Conservation (phyloP, 768 basidiomycete species). For the Amanita molliuscula region DNA sequence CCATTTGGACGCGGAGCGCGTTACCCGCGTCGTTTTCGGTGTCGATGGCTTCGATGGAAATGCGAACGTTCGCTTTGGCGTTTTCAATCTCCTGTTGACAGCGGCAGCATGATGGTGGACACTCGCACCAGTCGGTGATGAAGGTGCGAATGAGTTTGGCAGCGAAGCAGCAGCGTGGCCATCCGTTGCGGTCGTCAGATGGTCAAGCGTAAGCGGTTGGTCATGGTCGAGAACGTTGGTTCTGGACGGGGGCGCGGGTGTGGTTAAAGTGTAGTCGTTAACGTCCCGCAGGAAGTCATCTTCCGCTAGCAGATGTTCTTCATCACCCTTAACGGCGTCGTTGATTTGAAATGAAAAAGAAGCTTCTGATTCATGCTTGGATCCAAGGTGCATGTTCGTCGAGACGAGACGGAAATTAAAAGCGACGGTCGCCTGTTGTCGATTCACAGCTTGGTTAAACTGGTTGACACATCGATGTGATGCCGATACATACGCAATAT, state of each 20-base stretch:
- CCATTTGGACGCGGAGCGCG: slow-evolving; percentile 3
- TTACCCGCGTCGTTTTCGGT: neutral
- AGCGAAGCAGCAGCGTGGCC: slow-evolving; percentile 1
- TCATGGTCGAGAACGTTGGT: slow-evolving; percentile 9
- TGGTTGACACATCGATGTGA: slow-evolving; percentile 7
- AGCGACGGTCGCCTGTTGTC: slow-evolving; percentile 4
- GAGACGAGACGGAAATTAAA: slow-evolving; percentile 8
- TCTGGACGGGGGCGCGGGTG: slow-evolving; percentile 19
- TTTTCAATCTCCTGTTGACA: slow-evolving; percentile 6
- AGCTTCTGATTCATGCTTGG: slow-evolving; percentile 24
- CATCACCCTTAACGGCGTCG: slow-evolving; percentile 28
- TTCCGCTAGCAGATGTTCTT: slow-evolving; percentile 38
- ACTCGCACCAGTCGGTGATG: slow-evolving; percentile 4
- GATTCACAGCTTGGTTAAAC: slow-evolving; percentile 6
- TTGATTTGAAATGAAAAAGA: slow-evolving; percentile 52
- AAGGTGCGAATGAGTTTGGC: slow-evolving; percentile 6
- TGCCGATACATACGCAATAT: slow-evolving; percentile 8
- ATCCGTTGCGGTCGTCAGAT: slow-evolving; percentile 29
- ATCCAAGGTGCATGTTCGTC: slow-evolving; percentile 5
- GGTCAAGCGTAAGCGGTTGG: slow-evolving; percentile 26
- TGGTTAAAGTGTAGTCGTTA: slow-evolving; percentile 26
- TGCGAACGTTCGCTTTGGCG: slow-evolving; percentile 3
- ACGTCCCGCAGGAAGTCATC: slow-evolving; percentile 34
- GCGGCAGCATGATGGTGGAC: slow-evolving; percentile 1
- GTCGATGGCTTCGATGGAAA: slow-evolving; percentile 6